Percentiles rank a stretch among this genome's conserved stretches.
Evolutionary conservation across 2,329 filamentous ascomycete genomes (phyloP).

Genomic region (Clarireedia homoeocarpa): DNA sequence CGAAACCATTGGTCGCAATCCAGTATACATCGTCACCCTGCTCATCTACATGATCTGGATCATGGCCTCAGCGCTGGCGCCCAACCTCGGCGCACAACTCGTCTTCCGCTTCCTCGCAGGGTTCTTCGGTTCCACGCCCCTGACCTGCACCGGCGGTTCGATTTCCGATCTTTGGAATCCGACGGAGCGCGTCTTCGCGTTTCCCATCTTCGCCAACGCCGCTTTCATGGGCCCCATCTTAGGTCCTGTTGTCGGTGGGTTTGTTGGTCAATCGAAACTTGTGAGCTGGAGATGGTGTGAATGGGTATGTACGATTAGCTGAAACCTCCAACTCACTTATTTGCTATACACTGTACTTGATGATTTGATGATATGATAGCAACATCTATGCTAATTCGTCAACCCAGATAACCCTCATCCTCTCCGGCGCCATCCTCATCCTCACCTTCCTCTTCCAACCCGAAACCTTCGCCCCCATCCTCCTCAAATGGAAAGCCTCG

Average conservation of each 20-base stretch:
- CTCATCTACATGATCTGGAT: neutral
- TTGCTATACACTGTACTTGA: no score
- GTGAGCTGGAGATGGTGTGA: slow-evolving; percentile 66
- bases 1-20: neutral
- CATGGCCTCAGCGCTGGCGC: neutral
- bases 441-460: slow-evolving; percentile 43
- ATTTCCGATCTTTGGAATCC: slow-evolving; percentile 53
- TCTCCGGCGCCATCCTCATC: slow-evolving; percentile 55
- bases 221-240: slow-evolving; percentile 59
- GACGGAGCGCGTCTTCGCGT: slow-evolving; percentile 45
- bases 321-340: no score
- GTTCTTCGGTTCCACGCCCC: slow-evolving; percentile 18
- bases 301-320: slow-evolving; percentile 43
- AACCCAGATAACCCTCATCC: slow-evolving; percentile 32
- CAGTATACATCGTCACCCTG: neutral
- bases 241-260: slow-evolving; percentile 59
- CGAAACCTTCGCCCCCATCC: slow-evolving; percentile 52
- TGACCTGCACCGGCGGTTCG: slow-evolving; percentile 53
- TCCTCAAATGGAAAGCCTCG: slow-evolving; percentile 44
- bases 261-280: slow-evolving; percentile 45
- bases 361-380: no score
- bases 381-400: no score
- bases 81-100: slow-evolving; percentile 4
- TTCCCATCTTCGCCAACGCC: slow-evolving; percentile 55
- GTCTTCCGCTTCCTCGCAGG: slow-evolving; percentile 17